Base-by-base conservation (phyloP, 2,329 filamentous ascomycete genomes). In the Tothia fuscella region DNA sequence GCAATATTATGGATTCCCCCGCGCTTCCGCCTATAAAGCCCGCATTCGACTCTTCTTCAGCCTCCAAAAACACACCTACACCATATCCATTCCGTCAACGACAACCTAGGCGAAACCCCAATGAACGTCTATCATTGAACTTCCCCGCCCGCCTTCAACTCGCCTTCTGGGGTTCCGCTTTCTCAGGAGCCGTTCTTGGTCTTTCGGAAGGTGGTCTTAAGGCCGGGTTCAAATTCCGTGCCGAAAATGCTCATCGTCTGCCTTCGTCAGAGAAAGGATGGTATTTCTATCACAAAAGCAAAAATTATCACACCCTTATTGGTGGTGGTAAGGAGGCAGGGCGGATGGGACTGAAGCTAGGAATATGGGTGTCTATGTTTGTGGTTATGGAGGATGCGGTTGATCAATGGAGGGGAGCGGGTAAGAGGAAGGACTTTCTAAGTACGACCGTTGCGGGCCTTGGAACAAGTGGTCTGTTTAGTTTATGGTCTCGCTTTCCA, bases 261-360 rank as follows among this genome's bases (percentile, higher is more conserved):
- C 91, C 91, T 16, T 78, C 76, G 3, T 80, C 80, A 1, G 79
- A 84, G 20, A 76, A 79, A 2, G 89, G 87, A 14, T 98, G 91
- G 91, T 98, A 89, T 58, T 74, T 96, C n/a, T 98, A 98, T 62
- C 89, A 96, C 68, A 95, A 95, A 64, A 85, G 78, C 57, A 96
- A 96, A 63, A 96, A 94, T 62, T 96, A 98, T 34, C 25, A 86
- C 53, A 74, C 82, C 39, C 79, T 84, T 53, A 72, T 82, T 17
- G 83, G 82, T 5, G 89, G 82, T 1, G 66, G 93, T 14, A 76
- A 76, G 40, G 86, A 93, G 54, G 91, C 86, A 0, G 52, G 85
- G 38, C 78, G 73, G 49, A 84, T 91, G 71, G 87, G 82, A 1
- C 57, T 65, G 24, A 78, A 74, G 50, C 69, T 93, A 5, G 75